Conservation (phyloP, 148 eudicot genomes). For the Chenopodium quinoa region DNA sequence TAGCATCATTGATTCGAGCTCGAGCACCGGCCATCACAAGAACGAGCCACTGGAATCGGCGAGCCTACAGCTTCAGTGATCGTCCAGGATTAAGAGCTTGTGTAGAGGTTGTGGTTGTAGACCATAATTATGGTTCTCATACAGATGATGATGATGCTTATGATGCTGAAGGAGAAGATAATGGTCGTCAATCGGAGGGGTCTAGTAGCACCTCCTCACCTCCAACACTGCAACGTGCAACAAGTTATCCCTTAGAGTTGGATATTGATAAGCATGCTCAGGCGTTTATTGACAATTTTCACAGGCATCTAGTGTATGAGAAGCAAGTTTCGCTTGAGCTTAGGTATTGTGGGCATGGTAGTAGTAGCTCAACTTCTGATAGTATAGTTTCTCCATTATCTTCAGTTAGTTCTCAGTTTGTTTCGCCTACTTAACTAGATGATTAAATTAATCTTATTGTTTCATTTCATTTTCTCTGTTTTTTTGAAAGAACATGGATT, state of each 20-base stretch:
- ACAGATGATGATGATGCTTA: background rate
- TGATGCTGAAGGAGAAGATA: background rate
- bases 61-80: conserved; percentile 33
- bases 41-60: conserved; percentile 5
- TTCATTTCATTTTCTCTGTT: background rate
- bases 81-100: conserved; percentile 33
- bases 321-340: conserved; percentile 38
- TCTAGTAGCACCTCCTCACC: conserved; percentile 21
- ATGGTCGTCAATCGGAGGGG: background rate
- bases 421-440: conserved; percentile 14
- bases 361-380: conserved; percentile 16
- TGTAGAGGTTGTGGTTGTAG: conserved; percentile 12
- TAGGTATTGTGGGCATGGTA: conserved; percentile 25
- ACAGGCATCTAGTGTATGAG: conserved; percentile 29
- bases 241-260: conserved; percentile 29
- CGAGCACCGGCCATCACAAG: conserved; percentile 25
- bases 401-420: conserved; percentile 6
- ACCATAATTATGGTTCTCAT: background rate
- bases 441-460: background rate
- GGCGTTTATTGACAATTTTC: conserved; percentile 35
- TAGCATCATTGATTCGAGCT: conserved; percentile 18
- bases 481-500: background rate
- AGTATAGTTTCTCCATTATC: conserved; percentile 29
- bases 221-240: conserved; percentile 21
- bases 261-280: conserved; percentile 38